Conservation (phyloP, 140 eudicot species). For the Bidens hawaiensis region DNA sequence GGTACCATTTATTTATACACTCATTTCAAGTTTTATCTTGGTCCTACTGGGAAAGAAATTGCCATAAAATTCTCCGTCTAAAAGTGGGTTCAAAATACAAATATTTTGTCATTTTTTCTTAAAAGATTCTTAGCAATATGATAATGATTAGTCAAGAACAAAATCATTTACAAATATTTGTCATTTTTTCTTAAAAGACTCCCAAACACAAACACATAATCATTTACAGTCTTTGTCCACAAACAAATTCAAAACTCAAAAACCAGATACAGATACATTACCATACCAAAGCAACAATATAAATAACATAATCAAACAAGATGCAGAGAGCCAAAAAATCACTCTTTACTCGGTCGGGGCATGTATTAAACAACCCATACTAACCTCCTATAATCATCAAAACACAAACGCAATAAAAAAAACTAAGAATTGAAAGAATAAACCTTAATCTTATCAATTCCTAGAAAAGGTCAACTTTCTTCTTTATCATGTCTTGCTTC, state of each 20-base stretch:
- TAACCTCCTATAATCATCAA: slow-evolving; percentile 27
- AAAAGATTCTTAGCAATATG: no score
- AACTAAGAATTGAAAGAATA: slow-evolving; percentile 26
- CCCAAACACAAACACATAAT: slow-evolving; percentile 24
- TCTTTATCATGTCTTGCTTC: slow-evolving; percentile 97
- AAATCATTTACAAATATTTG: not conserved
- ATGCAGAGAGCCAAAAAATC: slow-evolving; percentile 35
- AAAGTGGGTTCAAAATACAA: no score
- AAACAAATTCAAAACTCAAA: slow-evolving; percentile 35
- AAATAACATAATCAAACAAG: slow-evolving; percentile 2
- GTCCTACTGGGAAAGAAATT: no score
- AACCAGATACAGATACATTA: slow-evolving; percentile 18
- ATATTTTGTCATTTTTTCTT: no score
- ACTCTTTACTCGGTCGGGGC: slow-evolving; percentile 50
- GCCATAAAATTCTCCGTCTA: no score
- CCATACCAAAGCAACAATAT: slow-evolving; percentile 14
- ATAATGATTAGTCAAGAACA: not conserved
- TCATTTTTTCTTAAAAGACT: slow-evolving; percentile 11
- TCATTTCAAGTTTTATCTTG: no score
- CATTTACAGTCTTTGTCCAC: slow-evolving; percentile 26
- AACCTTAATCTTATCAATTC: slow-evolving; percentile 15
- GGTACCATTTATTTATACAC: no score
- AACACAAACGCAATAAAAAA: slow-evolving; percentile 21
- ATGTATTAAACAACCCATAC: slow-evolving; percentile 30
- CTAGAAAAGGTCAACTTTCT: slow-evolving; percentile 87